Evolutionary conservation across 2,329 filamentous ascomycete genomes (phyloP).

Genomic region (Curvularia lunata): DNA sequence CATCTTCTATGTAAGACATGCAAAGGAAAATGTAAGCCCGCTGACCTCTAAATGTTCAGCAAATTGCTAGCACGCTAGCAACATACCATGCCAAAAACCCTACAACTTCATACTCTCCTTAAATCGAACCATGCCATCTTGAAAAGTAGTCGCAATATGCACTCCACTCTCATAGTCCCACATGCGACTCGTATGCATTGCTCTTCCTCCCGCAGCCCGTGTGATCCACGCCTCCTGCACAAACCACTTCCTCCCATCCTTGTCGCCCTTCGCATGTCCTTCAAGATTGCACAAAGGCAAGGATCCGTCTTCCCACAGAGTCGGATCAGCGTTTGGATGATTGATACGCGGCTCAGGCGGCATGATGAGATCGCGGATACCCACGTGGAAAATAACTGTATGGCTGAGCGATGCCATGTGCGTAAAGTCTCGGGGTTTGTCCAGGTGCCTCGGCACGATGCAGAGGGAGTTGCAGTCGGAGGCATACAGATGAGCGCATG

Average conservation of each 20-base stretch:
- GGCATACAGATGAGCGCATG: slow-evolving; percentile 64
- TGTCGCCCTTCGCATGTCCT: slow-evolving; percentile 21
- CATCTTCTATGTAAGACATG: not conserved
- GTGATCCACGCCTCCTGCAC: slow-evolving; percentile 40
- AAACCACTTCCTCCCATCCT: slow-evolving; percentile 42
- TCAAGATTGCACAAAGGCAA: not conserved
- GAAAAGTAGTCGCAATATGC: slow-evolving; percentile 44
- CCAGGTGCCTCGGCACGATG: slow-evolving; percentile 57
- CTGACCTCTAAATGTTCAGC: not conserved
- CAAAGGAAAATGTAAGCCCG: not conserved
- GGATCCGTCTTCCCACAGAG: not conserved
- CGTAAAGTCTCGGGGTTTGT: slow-evolving; percentile 30
- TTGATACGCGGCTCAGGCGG: not conserved
- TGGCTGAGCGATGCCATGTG: slow-evolving; percentile 44
- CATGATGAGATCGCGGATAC: slow-evolving; percentile 35
- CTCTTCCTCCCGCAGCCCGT: slow-evolving; percentile 34
- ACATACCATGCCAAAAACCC: not conserved
- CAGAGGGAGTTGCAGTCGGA: slow-evolving; percentile 63
- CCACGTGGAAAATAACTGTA: slow-evolving; percentile 44
- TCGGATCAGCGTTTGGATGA: not conserved
- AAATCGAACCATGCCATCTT: slow-evolving; percentile 43
- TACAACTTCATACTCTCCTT: not conserved
- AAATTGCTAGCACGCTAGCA: too few species aligned
- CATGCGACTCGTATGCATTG: slow-evolving; percentile 36
- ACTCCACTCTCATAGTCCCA: slow-evolving; percentile 40